Evolutionary conservation across 306 rosid species (phyloP), one percentile per base, ranked within the genome.

Genomic region (Datisca glomerata): DNA sequence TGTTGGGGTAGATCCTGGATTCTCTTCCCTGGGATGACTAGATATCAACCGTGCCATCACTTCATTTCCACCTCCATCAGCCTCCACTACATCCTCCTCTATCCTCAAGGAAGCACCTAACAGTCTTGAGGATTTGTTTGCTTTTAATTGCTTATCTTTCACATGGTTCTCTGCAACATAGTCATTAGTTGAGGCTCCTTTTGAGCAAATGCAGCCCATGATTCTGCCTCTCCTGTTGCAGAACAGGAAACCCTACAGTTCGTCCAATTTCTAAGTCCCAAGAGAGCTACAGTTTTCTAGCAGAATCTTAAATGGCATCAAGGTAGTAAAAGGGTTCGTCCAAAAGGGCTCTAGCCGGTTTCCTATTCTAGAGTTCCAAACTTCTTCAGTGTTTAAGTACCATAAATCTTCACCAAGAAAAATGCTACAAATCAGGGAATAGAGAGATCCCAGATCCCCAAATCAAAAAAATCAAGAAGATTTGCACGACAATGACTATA

Each of bases 131-230:
- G 59, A 44, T 59, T 48, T 71, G 22, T 31, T 68, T 7, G 69
- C 31, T 48, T 66, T 75, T 3, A 42, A 28, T 24, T 59, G 60
- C 18, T 44, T 65, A 17, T 52, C 51, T 56, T 43, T 62, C 6
- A 17, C 18, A 48, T 53, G 78, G 52, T 52, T 75, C 33, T 63
- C 48, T 6, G 57, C 43, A 11, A 52, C 61, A 11, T 48, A 69
- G 9, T 78, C 61, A 24, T 60, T 29, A 13, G 58, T 10, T 3
- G 56, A 51, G 13, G 34, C 60, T 31, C 64, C 77, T 49, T 72
- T 80, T 1, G 85, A 71, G 71, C 85, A 80, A 61, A 85, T 54
- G 44, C 87, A 80, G 38, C 95, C 95, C 95, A 85, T 85, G 47
- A 25, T 39, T 21, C 57, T 40, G 23, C 43, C 28, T 25, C 23